Percentiles rank a stretch among this genome's conserved stretches.
Conservation (phyloP, 176 grass and related monocot genomes). For the Oryza brachyantha region DNA sequence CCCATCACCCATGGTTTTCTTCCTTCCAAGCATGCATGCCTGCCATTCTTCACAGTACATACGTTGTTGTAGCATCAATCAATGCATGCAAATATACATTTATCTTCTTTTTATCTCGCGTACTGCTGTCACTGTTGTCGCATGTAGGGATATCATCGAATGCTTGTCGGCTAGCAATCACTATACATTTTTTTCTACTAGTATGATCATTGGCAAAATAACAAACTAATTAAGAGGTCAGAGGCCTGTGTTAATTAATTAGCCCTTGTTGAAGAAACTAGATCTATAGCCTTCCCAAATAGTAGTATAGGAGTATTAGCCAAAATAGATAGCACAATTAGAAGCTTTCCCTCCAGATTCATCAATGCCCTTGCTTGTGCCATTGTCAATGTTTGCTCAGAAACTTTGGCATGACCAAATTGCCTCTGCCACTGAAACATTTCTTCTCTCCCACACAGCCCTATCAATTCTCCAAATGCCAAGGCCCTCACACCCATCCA, state of each 20-base stretch:
- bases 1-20: not conserved
- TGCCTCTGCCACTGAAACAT: not conserved
- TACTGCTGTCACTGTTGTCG: not conserved
- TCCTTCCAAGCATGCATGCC: not conserved
- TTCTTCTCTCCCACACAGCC: not conserved
- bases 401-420: not conserved
- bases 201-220: not conserved
- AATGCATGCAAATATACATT: not conserved
- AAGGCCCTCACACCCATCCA: slow-evolving; percentile 11
- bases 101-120: not conserved
- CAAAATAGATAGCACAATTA: not conserved
- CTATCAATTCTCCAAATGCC: not conserved
- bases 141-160: not conserved
- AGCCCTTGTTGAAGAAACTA: not conserved
- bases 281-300: not conserved
- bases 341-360: not conserved
- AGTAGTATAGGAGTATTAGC: no score
- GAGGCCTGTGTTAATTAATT: not conserved
- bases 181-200: not conserved
- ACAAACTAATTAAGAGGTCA: not conserved
- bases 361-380: not conserved
- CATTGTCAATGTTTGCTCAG: not conserved
- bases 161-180: not conserved
- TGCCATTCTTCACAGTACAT: not conserved
- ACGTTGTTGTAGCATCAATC: not conserved